Evolutionary conservation across 371 early-diverging fungal genomes (phyloP), one percentile per base, ranked within the genome.

Genomic region (Rozella allomycis): DNA sequence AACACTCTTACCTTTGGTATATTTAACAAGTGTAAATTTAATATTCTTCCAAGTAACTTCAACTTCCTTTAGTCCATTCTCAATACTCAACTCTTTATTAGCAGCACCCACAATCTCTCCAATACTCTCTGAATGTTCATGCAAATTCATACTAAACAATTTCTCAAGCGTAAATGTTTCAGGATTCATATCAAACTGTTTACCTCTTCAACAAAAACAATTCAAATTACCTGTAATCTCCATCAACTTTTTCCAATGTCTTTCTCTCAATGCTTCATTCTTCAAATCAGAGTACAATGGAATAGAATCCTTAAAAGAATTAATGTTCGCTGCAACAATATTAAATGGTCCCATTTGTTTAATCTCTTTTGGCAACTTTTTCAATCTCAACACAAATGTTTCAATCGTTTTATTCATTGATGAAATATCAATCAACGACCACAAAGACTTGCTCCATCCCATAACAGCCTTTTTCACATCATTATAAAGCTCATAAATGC

Each of bases 1-100:
- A n/a, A n/a, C n/a, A n/a, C n/a, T n/a, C n/a, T n/a, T n/a, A n/a
- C n/a, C n/a, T 44, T 66, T 66, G 48, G 42, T 47, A 39, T 66
- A 66, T 40, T 60, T 60, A 11, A 57, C 55, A 17, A 66, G 46
- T n/a, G 43, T 55, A 33, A 66, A 60, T 26, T 52, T 53, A 22
- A 49, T 43, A 37, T 52, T 56, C 20, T 45, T 43, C 67, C 67
- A 66, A 2, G 55, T 57, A 17, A 28, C 43, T 34, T 66, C 67
- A 2, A 66, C 49, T 23, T 66, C 67, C 28, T 57, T 58, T 26
- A 66, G 17, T 17, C 38, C 42, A 34, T 60, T 60, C 41, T 66
- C 67, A 31, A 66, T 66, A 36, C 52, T 54, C n/a, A 66, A 39
- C 42, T 66, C 67, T 39, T 66, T 66, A 51, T 53, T 58, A 4